These are phyloP conservation scores for Retiboletus flavoniger DNA, from an alignment of 1,284 basidiomycete species.

Conservation along the genomic window DNA sequence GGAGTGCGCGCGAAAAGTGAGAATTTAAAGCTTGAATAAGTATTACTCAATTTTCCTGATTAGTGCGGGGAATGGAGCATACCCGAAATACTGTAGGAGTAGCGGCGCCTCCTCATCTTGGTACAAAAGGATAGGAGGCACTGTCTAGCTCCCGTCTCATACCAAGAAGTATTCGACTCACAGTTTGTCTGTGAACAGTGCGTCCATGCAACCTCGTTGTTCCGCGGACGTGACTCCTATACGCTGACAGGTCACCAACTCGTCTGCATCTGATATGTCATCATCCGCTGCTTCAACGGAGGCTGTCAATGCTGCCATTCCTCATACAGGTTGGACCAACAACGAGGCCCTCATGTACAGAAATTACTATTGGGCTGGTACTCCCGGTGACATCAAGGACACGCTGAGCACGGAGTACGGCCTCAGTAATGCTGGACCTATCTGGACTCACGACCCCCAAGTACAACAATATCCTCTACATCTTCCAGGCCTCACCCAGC, in stretches of 20 bases:
- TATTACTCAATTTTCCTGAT: too few species aligned
- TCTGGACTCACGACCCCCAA: conserved; percentile 1
- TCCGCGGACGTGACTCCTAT: too few species aligned
- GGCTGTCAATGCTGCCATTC: not conserved
- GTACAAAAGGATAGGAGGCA: not conserved
- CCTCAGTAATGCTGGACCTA: not conserved
- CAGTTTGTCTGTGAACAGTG: not conserved
- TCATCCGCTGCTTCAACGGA: not conserved
- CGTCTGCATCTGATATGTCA: not conserved
- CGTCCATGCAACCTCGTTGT: not conserved
- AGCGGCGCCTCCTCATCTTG: not conserved
- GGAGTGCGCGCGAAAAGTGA: too few species aligned
- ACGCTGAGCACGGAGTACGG: not conserved
- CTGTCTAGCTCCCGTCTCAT: not conserved
- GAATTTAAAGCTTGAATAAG: too few species aligned
- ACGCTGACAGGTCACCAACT: not conserved
- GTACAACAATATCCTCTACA: not conserved
- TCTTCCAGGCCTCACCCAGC: conserved; percentile 1
- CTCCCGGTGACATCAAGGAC: conserved; percentile 1
- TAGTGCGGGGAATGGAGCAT: too few species aligned
- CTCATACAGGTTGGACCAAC: conserved; percentile 4
- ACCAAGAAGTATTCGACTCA: not conserved
- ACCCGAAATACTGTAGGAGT: too few species aligned
- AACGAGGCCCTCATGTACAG: not conserved
- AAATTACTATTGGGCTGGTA: conserved; percentile 5